Evolutionary conservation across 2,329 filamentous ascomycete genomes (phyloP).

Genomic region (Phialophora macrospora): DNA sequence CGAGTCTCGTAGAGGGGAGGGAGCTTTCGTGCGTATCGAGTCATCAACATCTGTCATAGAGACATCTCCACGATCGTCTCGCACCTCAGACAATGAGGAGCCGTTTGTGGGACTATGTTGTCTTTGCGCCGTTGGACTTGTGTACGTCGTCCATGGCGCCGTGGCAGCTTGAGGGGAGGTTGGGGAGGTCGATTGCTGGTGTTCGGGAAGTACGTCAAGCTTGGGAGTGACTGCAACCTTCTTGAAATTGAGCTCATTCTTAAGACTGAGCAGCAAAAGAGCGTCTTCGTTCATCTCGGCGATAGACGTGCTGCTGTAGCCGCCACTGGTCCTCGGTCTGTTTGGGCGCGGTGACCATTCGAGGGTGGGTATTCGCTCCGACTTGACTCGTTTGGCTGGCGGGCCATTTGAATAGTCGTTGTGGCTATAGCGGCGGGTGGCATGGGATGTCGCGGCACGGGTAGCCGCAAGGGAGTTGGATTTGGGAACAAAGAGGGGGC

Average conservation of each 20-base stretch:
- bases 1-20: neutral
- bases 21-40: slow-evolving; percentile 2
- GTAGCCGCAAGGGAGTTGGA: slow-evolving; percentile 38
- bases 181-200: slow-evolving; percentile 20
- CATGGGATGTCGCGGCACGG: slow-evolving; percentile 41
- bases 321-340: slow-evolving; percentile 43
- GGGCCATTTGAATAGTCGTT: slow-evolving; percentile 50
- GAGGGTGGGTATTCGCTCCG: slow-evolving; percentile 58
- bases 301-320: slow-evolving; percentile 37
- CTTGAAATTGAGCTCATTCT: slow-evolving; percentile 39
- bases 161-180: slow-evolving; percentile 9
- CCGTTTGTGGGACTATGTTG: slow-evolving; percentile 8
- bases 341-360: slow-evolving; percentile 41
- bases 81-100: neutral
- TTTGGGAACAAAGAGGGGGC: slow-evolving; percentile 41
- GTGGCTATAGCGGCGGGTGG: slow-evolving; percentile 39
- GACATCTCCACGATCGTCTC: neutral
- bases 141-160: slow-evolving; percentile 8
- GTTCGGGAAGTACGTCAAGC: slow-evolving; percentile 15
- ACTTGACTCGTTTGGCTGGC: slow-evolving; percentile 65
- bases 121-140: slow-evolving; percentile 15
- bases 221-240: slow-evolving; percentile 26
- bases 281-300: slow-evolving; percentile 55
- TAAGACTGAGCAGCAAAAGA: slow-evolving; percentile 53
- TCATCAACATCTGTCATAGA: neutral